These are phyloP conservation scores for Poa annua DNA, from an alignment of 176 grass and related monocot species.

Conservation along the genomic window DNA sequence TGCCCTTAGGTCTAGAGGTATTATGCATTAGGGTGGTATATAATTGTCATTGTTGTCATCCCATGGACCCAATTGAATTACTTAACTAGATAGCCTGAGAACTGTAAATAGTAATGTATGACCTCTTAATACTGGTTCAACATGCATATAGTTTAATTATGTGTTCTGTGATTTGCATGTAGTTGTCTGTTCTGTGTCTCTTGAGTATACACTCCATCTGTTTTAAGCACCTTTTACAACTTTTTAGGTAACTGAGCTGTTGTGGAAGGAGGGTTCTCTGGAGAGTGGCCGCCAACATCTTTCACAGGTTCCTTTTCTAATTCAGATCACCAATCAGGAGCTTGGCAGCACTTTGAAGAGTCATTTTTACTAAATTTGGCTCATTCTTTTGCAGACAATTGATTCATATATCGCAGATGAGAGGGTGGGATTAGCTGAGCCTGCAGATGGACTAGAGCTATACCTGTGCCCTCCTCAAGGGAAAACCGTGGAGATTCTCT, in stretches of 20 bases:
- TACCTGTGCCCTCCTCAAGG: conserved; percentile 81
- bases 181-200: background rate
- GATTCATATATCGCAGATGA: conserved; percentile 84
- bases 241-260: conserved; percentile 67
- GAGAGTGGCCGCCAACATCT: conserved; percentile 75
- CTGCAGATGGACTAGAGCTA: conserved; percentile 81
- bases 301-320: conserved; percentile 65
- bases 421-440: conserved; percentile 91
- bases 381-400: conserved; percentile 61
- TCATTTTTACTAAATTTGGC: background rate
- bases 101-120: background rate
- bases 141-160: conserved; percentile 5
- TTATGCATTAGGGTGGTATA: conserved; percentile 14
- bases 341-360: background rate
- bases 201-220: conserved; percentile 6
- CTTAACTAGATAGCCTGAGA: background rate
- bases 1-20: background rate
- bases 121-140: background rate
- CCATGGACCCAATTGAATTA: background rate
- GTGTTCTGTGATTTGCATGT: background rate
- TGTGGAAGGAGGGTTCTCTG: conserved; percentile 82
- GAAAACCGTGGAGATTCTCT: conserved; percentile 72
- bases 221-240: background rate
- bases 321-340: background rate
- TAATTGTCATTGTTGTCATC: too few species aligned